phyloP scores from a whole-genome alignment of 805 yeast species.

The Zygoascus bituminiphila region DNA sequence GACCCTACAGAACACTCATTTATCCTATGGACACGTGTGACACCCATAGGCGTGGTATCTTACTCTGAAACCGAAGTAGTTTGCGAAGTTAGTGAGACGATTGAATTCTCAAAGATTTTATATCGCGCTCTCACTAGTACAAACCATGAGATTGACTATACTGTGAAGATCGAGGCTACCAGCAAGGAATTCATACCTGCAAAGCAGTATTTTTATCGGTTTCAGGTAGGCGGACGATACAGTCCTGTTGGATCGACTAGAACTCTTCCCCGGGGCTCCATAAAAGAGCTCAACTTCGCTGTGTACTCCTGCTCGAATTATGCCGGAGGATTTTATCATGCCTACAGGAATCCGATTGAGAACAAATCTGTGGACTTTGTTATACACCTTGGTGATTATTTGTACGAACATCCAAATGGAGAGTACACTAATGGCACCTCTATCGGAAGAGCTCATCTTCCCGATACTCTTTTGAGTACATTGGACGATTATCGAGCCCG shows the following conservation, averaged over 20 bases:
- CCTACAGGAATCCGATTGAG: conserved; percentile 1
- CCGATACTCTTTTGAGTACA: background rate
- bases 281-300: background rate
- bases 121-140: background rate
- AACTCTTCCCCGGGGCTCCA: background rate
- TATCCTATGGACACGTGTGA: conserved; percentile 1
- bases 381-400: conserved; percentile 4
- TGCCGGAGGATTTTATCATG: conserved; percentile 7
- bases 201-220: background rate
- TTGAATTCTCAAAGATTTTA: background rate
- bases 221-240: background rate
- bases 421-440: conserved; percentile 2
- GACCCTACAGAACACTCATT: conserved; percentile 1
- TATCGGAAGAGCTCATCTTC: conserved; percentile 2
- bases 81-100: background rate
- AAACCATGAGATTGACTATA: background rate
- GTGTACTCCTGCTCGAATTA: conserved; percentile 6
- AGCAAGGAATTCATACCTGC: background rate
- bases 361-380: conserved; percentile 3
- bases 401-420: conserved; percentile 4
- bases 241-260: conserved; percentile 2
- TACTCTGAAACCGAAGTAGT: background rate
- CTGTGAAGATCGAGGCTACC: conserved; percentile 1
- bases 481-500: conserved; percentile 2
- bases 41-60: background rate